These are phyloP conservation scores for Fragilaria radians DNA, from an alignment of 108 stramenopile genomes.

Conservation along the genomic window DNA sequence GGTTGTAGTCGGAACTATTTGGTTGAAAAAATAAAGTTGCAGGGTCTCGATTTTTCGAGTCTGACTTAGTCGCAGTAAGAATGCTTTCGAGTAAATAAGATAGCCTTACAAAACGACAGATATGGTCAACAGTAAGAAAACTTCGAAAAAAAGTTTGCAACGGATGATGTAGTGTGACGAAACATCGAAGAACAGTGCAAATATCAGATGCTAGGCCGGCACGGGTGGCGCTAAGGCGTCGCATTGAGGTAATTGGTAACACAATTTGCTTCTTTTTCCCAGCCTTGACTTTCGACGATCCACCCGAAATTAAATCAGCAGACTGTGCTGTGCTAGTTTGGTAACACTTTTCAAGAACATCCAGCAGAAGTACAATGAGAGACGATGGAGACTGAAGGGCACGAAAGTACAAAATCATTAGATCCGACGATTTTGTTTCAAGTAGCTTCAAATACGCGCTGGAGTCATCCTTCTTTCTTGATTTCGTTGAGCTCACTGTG, in stretches of 20 bases:
- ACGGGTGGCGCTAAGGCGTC: constrained; percentile 6
- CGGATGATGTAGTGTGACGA: constrained; percentile 11
- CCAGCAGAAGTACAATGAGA: not conserved
- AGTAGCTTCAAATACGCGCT: not conserved
- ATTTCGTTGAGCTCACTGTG: not conserved
- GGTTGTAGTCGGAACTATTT: not conserved
- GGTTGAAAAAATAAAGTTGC: not conserved
- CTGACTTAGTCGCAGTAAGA: not conserved
- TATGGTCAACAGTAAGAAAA: constrained; percentile 7
- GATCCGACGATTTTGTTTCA: not conserved
- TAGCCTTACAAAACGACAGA: constrained; percentile 18
- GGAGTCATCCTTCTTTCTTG: not conserved
- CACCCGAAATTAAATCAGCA: not conserved
- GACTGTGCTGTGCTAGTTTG: not conserved
- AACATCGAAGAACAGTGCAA: constrained; percentile 11
- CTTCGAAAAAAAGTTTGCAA: constrained; percentile 5
- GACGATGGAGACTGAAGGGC: not conserved
- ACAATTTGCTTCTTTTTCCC: not conserved
- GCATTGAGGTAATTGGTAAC: not conserved
- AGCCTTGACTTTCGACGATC: not conserved
- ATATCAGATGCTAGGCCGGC: constrained; percentile 26
- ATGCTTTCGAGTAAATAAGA: not conserved
- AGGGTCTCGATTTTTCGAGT: not conserved
- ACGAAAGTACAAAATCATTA: not conserved
- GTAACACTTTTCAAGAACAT: not conserved